A percentile compares a stretch with the other conserved stretches of the same genome.
Conservation (phyloP, 345 rosid species). For the Syzygium aromaticum region DNA sequence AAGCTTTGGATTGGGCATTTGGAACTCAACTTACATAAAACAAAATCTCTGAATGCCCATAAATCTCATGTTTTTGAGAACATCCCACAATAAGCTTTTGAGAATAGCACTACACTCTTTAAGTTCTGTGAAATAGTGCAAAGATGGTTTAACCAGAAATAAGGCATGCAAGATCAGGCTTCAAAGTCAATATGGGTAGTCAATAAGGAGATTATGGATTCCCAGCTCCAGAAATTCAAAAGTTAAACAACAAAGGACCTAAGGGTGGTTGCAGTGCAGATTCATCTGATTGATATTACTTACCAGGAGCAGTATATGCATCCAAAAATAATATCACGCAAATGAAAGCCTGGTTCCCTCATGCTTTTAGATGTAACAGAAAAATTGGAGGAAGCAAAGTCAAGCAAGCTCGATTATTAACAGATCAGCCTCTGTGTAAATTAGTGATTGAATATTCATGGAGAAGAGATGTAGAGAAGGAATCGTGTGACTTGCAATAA, state of each 20-base stretch:
- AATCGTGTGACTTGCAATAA: background rate
- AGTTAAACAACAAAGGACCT: background rate
- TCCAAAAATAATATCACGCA: background rate
- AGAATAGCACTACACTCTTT: background rate
- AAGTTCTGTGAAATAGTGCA: background rate
- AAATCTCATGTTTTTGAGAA: background rate
- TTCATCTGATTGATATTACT: background rate
- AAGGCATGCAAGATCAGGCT: background rate
- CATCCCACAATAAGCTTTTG: background rate
- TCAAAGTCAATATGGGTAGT: background rate
- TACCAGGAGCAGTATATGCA: background rate
- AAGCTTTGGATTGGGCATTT: background rate
- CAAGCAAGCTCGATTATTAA: background rate
- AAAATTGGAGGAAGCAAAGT: background rate
- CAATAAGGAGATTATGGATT: background rate
- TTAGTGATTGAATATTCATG: background rate
- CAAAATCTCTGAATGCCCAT: background rate
- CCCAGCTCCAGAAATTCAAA: background rate
- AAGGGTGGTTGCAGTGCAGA: background rate
- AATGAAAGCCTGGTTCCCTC: background rate
- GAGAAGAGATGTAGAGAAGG: background rate
- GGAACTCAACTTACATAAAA: background rate
- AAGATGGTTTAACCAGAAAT: background rate
- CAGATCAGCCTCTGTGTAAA: background rate
- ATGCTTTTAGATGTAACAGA: background rate